A percentile compares a stretch with the other conserved stretches of the same genome.
phyloP scores from a whole-genome alignment of 805 yeast genomes.

The Wickerhamomyces queroliae region DNA sequence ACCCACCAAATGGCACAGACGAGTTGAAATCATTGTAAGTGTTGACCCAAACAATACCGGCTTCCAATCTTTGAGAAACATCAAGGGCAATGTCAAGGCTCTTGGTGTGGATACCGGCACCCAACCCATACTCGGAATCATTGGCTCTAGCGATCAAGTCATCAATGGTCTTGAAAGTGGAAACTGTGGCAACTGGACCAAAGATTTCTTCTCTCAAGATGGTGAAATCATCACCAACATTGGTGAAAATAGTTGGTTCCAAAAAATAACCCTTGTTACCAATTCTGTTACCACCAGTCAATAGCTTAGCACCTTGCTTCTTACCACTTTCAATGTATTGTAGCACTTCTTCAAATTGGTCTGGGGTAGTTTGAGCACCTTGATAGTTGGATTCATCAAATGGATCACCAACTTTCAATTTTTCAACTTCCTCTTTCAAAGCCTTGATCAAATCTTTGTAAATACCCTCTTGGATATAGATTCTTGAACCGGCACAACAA shows the following conservation, averaged over 20 bases:
- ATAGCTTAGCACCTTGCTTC: constrained; percentile 48
- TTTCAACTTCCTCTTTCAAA: constrained; percentile 45
- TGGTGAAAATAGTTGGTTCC: constrained; percentile 57
- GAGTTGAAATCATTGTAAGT: constrained; percentile 65
- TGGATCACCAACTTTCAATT: constrained; percentile 57
- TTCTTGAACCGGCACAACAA: constrained; percentile 65
- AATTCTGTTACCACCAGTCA: constrained; percentile 55
- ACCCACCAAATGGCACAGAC: constrained; percentile 68
- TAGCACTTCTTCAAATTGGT: constrained; percentile 53
- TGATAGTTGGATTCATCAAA: constrained; percentile 50
- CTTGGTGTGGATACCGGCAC: constrained; percentile 60
- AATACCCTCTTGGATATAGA: constrained; percentile 53
- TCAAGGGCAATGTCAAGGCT: constrained; percentile 47
- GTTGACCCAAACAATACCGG: constrained; percentile 65
- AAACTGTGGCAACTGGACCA: constrained; percentile 59
- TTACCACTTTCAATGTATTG: constrained; percentile 53
- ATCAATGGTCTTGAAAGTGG: constrained; percentile 52
- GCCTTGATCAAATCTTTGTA: constrained; percentile 46
- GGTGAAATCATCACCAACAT: constrained; percentile 43
- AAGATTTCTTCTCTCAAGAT: constrained; percentile 60
- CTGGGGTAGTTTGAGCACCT: constrained; percentile 62
- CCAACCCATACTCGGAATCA: constrained; percentile 57
- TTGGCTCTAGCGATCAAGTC: constrained; percentile 51
- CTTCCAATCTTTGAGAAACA: constrained; percentile 48
- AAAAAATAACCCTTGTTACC: constrained; percentile 56